These are phyloP conservation scores for Cyberlindnera meyerae DNA, from an alignment of 805 yeast genomes.

Conservation along the genomic window DNA sequence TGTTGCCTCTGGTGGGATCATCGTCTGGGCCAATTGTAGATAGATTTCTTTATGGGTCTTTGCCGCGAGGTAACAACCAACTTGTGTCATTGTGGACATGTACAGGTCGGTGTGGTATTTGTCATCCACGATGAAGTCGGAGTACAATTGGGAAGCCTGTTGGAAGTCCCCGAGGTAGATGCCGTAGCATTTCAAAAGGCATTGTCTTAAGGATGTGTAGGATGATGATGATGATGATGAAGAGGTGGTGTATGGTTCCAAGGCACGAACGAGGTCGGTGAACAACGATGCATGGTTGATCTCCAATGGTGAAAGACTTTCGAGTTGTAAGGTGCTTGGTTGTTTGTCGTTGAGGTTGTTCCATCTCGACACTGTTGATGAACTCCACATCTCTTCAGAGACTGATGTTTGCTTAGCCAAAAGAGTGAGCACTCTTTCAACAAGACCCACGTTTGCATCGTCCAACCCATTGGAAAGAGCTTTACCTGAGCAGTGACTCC, in stretches of 20 bases:
- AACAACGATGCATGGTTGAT: slow-evolving; percentile 5
- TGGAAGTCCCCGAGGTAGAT: slow-evolving; percentile 10
- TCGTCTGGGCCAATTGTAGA: slow-evolving; percentile 35
- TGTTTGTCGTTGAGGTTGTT: slow-evolving; percentile 2
- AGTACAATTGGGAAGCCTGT: slow-evolving; percentile 16
- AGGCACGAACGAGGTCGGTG: neutral
- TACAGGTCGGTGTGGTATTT: slow-evolving; percentile 37
- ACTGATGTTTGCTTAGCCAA: slow-evolving; percentile 2
- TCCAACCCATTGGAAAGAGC: neutral
- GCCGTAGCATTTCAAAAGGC: slow-evolving; percentile 15
- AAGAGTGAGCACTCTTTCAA: slow-evolving; percentile 5
- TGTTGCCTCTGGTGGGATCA: slow-evolving; percentile 27
- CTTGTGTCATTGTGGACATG: slow-evolving; percentile 37
- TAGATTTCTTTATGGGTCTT: slow-evolving; percentile 26
- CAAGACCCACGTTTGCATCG: neutral
- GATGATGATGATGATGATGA: neutral
- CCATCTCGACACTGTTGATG: slow-evolving; percentile 1
- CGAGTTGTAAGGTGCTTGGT: slow-evolving; percentile 1
- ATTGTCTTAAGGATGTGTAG: slow-evolving; percentile 4
- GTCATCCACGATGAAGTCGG: slow-evolving; percentile 35
- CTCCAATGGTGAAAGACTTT: slow-evolving; percentile 1
- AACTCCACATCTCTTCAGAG: slow-evolving; percentile 5
- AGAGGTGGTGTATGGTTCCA: slow-evolving; percentile 9
- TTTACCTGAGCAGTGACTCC: slow-evolving; percentile 5
- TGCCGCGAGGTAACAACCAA: slow-evolving; percentile 38